These are phyloP conservation scores for Castanospermum australe DNA, from an alignment of 306 rosid species.

Conservation along the genomic window DNA sequence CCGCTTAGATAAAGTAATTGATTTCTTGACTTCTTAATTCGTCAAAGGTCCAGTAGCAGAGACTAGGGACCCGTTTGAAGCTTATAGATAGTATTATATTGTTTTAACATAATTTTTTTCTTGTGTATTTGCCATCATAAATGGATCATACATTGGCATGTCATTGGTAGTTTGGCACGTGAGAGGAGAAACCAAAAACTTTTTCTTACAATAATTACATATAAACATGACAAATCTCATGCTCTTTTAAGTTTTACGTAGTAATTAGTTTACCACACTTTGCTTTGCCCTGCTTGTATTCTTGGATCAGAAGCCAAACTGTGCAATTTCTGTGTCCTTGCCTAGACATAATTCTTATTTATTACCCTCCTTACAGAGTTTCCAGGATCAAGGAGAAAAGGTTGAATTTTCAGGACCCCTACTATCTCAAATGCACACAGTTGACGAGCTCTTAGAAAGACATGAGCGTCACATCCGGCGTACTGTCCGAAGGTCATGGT, in stretches of 20 bases:
- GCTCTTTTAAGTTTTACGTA: neutral
- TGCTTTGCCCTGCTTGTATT: neutral
- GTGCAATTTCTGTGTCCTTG: neutral
- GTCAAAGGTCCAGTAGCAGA: neutral
- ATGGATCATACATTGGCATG: neutral
- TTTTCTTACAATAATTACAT: neutral
- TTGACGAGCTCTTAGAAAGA: conserved; percentile 80
- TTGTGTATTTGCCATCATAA: neutral
- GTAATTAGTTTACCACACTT: neutral
- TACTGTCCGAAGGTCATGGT: conserved; percentile 84
- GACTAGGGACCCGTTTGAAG: neutral
- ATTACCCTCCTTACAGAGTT: conserved; percentile 46
- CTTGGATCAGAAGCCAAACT: conserved; percentile 1
- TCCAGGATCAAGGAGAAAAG: conserved; percentile 72
- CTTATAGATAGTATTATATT: neutral
- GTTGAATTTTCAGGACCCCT: conserved; percentile 95
- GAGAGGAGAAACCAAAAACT: neutral
- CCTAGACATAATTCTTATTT: conserved; percentile 2
- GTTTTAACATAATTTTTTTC: neutral
- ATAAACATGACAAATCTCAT: neutral
- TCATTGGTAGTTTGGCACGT: neutral
- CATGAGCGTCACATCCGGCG: conserved; percentile 85
- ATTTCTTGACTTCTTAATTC: neutral
- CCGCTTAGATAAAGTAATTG: neutral
- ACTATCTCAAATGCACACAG: conserved; percentile 69